Conservation (phyloP, 2,329 filamentous ascomycete species). For the Cladosporium sp. region DNA sequence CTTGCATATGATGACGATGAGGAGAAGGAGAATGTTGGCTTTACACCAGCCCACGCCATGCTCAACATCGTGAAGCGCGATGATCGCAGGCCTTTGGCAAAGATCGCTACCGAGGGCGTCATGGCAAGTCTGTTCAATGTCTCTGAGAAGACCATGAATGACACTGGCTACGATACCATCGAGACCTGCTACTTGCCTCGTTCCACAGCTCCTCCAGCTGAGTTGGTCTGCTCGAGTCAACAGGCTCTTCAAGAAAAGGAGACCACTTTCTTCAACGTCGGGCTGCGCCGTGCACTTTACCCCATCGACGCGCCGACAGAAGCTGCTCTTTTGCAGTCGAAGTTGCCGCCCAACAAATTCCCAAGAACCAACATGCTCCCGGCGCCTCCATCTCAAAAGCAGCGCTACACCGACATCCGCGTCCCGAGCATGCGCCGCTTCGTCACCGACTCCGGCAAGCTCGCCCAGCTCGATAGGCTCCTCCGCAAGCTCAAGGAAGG, state of each 20-base stretch:
- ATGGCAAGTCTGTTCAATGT: constrained; percentile 75
- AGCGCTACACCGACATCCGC: constrained; percentile 80
- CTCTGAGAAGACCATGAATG: constrained; percentile 56
- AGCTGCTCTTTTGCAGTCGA: constrained; percentile 65
- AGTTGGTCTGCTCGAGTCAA: constrained; percentile 68
- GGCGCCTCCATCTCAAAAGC: constrained; percentile 70
- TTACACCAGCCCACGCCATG: constrained; percentile 67
- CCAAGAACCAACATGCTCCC: constrained; percentile 65
- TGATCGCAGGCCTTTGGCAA: constrained; percentile 59
- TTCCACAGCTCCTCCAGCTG: constrained; percentile 78
- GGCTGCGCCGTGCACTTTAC: constrained; percentile 69
- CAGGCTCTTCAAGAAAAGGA: constrained; percentile 59
- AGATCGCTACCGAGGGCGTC: constrained; percentile 65
- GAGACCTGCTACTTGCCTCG: constrained; percentile 76
- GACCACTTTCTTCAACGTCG: constrained; percentile 69
- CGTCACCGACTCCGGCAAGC: constrained; percentile 94
- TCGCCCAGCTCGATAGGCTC: constrained; percentile 82
- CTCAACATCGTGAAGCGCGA: constrained; percentile 71
- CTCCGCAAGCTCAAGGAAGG: constrained; percentile 86
- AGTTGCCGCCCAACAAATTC: constrained; percentile 59
- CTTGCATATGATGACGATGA: constrained; percentile 61
- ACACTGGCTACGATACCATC: constrained; percentile 67
- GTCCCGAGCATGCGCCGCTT: constrained; percentile 97
- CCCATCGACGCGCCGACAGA: constrained; percentile 60
- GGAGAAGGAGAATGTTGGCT: constrained; percentile 45